Percentiles rank a stretch among this genome's conserved stretches.
These are phyloP conservation scores for Stephanocyclus meneghinianus DNA, from an alignment of 352 stramenopile species.

Conservation along the genomic window DNA sequence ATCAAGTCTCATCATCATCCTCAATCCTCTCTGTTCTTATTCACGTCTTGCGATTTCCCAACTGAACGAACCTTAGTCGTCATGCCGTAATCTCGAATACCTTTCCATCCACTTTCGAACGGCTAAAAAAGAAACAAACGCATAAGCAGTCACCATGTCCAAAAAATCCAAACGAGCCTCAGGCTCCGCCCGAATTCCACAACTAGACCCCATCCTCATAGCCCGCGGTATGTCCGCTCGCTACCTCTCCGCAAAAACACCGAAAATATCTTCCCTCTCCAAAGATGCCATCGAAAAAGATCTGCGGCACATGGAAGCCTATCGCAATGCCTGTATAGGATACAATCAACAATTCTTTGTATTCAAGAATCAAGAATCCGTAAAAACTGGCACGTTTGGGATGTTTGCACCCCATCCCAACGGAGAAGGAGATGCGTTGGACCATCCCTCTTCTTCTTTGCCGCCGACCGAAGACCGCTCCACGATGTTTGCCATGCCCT, in stretches of 20 bases:
- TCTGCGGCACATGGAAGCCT: conserved; percentile 77
- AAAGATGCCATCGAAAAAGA: conserved; percentile 72
- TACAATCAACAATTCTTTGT: conserved; percentile 79
- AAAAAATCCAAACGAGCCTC: conserved; percentile 14
- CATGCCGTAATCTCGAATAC: too few relatives aligned
- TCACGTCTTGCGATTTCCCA: too few relatives aligned
- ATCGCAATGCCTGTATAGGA: conserved; percentile 58
- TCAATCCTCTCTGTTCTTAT: too few relatives aligned
- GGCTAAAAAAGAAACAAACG: not conserved
- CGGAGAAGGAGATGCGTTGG: conserved; percentile 5
- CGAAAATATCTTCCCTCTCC: conserved; percentile 43
- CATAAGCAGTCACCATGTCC: conserved; percentile 1
- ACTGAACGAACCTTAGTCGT: too few relatives aligned
- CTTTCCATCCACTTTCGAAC: not conserved
- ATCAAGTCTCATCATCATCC: too few relatives aligned
- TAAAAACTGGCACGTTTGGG: conserved; percentile 44
- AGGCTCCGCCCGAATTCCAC: conserved; percentile 4
- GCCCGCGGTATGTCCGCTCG: conserved; percentile 68
- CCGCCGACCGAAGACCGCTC: not conserved
- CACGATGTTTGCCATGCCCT: conserved; percentile 61
- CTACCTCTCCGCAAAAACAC: conserved; percentile 54
- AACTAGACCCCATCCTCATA: conserved; percentile 58
- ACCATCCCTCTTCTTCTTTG: not conserved
- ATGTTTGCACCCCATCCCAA: conserved; percentile 29
- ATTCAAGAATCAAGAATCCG: conserved; percentile 61